Evolutionary conservation across 176 grass and related monocot genomes (phyloP).

Genomic region (Juncus effusus): DNA sequence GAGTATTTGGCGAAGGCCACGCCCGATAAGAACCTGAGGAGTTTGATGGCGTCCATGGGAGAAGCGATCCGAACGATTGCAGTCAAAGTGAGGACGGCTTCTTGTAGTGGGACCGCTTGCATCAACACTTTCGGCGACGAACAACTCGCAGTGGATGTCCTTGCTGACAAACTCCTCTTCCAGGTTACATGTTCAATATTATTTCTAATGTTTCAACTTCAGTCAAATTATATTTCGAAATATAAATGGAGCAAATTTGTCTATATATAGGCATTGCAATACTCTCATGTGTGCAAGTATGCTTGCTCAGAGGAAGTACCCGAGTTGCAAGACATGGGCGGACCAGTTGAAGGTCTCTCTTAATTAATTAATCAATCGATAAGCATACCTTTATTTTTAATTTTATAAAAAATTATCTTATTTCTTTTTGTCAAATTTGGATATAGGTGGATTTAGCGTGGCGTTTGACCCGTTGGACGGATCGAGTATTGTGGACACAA

Average conservation of each 20-base stretch:
- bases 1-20: slow-evolving; percentile 92
- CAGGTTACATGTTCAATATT: slow-evolving; percentile 28
- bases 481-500: slow-evolving; percentile 93
- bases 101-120: slow-evolving; percentile 82
- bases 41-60: slow-evolving; percentile 87
- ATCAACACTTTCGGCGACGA: slow-evolving; percentile 94
- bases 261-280: slow-evolving; percentile 52
- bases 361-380: slow-evolving; percentile 11
- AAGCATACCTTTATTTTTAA: background rate
- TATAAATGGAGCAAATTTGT: background rate
- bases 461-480: slow-evolving; percentile 94
- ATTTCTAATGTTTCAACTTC: background rate
- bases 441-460: slow-evolving; percentile 92
- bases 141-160: slow-evolving; percentile 92
- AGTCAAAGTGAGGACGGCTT: slow-evolving; percentile 89
- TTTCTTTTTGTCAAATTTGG: background rate
- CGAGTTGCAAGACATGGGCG: slow-evolving; percentile 94
- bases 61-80: slow-evolving; percentile 93
- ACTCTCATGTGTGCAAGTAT: slow-evolving; percentile 97
- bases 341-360: slow-evolving; percentile 62
- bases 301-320: slow-evolving; percentile 97
- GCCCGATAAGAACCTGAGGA: slow-evolving; percentile 82
- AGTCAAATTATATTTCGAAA: background rate
- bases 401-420: background rate
- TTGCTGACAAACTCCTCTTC: slow-evolving; percentile 89